Percentiles rank a stretch among this genome's conserved stretches.
Evolutionary conservation across 1,284 basidiomycete species (phyloP).

Genomic region (Ceratobasidium sp.): DNA sequence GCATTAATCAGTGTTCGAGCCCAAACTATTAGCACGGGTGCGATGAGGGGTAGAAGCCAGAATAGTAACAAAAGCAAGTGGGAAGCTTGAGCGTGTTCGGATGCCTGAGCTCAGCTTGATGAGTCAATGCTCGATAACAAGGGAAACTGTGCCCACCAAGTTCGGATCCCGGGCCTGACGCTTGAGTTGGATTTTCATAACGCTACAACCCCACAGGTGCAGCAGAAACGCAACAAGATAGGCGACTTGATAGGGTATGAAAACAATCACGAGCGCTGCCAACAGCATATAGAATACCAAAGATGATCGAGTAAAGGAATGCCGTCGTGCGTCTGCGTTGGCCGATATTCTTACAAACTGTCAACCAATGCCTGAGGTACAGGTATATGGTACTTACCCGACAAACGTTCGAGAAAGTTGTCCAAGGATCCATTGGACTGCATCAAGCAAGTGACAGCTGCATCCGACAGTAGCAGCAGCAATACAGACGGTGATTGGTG

Average conservation of each 20-base stretch:
- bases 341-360: neutral
- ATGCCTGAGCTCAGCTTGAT: conserved; percentile 51
- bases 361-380: neutral
- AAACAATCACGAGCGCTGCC: conserved; percentile 72
- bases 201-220: conserved; percentile 74
- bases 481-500: conserved; percentile 55
- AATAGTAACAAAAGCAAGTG: conserved; percentile 83
- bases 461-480: conserved; percentile 24
- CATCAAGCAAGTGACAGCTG: conserved; percentile 16
- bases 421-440: conserved; percentile 21
- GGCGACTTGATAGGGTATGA: conserved; percentile 89
- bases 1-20: conserved; percentile 82
- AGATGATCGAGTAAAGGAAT: conserved; percentile 29
- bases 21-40: conserved; percentile 90
- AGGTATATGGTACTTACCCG: conserved; percentile 55
- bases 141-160: neutral
- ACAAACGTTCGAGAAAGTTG: neutral
- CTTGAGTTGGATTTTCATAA: conserved; percentile 9
- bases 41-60: conserved; percentile 83
- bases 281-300: conserved; percentile 60
- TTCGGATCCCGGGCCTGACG: neutral
- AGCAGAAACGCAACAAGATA: conserved; percentile 85
- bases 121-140: neutral
- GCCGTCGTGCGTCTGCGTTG: conserved; percentile 17
- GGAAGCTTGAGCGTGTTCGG: conserved; percentile 64